Evolutionary conservation across 768 basidiomycete species (phyloP).

Genomic region (Pisolithus marmoratus): DNA sequence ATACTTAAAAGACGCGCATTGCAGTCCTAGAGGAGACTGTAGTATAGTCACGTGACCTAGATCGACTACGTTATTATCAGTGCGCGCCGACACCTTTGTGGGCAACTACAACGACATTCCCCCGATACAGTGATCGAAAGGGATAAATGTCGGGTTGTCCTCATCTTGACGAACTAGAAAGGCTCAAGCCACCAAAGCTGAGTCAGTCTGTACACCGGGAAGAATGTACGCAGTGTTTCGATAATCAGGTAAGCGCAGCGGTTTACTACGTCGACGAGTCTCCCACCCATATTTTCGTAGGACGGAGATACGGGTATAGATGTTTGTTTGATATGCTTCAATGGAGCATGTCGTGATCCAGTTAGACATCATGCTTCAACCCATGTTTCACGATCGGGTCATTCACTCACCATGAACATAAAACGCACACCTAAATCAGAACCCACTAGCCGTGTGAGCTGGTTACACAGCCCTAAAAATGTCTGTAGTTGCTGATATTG

Average conservation of each 20-base stretch:
- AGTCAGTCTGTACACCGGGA: constrained; percentile 79
- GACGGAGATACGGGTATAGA: constrained; percentile 74
- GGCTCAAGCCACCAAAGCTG: constrained; percentile 50
- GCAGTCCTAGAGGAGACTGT: too few relatives aligned
- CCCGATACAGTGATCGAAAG: constrained; percentile 5
- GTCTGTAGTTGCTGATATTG: neutral
- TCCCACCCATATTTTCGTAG: constrained; percentile 31
- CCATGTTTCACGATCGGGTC: constrained; percentile 69
- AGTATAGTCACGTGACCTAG: too few relatives aligned
- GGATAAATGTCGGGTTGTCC: constrained; percentile 33
- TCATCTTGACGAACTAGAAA: constrained; percentile 47
- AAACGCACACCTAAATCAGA: constrained; percentile 61
- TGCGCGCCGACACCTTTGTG: too few relatives aligned
- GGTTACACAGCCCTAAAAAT: too few relatives aligned
- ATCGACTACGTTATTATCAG: too few relatives aligned
- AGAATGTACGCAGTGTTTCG: constrained; percentile 97
- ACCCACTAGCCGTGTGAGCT: constrained; percentile 57
- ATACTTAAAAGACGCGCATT: too few relatives aligned
- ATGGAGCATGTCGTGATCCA: constrained; percentile 72
- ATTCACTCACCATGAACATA: constrained; percentile 75
- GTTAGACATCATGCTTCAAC: constrained; percentile 67
- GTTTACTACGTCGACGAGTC: neutral
- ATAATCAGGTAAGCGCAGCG: constrained; percentile 62
- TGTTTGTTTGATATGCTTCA: constrained; percentile 91
- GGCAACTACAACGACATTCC: neutral